Base-by-base conservation (phyloP, 163 green algal genomes). In the Scenedesmus sp. region DNA sequence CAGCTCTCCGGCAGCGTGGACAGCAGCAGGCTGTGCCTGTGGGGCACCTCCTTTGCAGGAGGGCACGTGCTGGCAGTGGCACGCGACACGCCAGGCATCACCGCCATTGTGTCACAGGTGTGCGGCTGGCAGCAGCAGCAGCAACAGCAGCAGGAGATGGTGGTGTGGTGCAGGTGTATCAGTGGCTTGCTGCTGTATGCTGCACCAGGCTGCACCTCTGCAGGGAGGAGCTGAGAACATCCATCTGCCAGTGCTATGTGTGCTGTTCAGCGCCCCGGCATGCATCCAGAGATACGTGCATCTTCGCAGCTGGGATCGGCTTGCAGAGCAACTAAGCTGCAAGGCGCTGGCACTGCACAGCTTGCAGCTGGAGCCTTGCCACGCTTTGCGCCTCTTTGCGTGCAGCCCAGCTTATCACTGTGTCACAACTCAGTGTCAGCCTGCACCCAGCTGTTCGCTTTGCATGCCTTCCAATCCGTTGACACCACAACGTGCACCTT, bases 11-110 rank as follows among this genome's bases (percentile, higher is more conserved):
- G 54, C 54, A 34, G 64, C 12, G 91, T 95, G 12, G 94, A 96
- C 85, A 67, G 34, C 2, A 64, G 12, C 83, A 88, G 92, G 46
- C 77, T 96, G n/a, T 92, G 86, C 16, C 91, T 96, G 67, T 96
- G 94, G 94, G 94, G 94, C 6, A 94, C 94, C 1, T 95, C 92
- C 15, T 94, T 94, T 73, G 93, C 93, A 8, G 94, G 94, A 23
- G 94, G 94, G 7, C 94, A 96, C 60, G 94, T 95, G 66, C 83
- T 96, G 23, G 91, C 94, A 15, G 90, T 89, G 23, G 94, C 92
- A 7, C 81, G 79, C 1, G 56, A 91, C 23, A 85, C 85, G 66
- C n/a, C 70, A 64, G 64, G 57, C 5, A 76, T 91, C 18, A 77
- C 76, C 2, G 85, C 82, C 10, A 82, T 93, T 4, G n/a, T 93